Evolutionary conservation across 768 basidiomycete genomes (phyloP).

Genomic region (Auriscalpium microsporum): DNA sequence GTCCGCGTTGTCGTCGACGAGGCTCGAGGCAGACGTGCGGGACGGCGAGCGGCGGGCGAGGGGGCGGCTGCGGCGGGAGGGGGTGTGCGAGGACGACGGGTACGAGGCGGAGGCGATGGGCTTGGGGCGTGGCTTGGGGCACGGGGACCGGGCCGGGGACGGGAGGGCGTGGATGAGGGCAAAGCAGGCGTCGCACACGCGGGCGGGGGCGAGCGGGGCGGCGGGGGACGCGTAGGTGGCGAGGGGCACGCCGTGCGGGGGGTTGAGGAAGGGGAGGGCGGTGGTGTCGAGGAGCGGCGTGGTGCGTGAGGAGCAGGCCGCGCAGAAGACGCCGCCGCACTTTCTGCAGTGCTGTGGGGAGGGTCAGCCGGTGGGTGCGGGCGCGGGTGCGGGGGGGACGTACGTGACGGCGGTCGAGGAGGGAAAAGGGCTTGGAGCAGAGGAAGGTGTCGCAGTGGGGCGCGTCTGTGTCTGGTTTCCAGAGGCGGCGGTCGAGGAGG

Average conservation of each 20-base stretch:
- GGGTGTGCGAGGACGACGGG: slow-evolving; percentile 22
- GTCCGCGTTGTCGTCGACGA: neutral
- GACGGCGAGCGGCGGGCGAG: slow-evolving; percentile 13
- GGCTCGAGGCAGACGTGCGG: neutral
- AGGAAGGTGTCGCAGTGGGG: slow-evolving; percentile 64
- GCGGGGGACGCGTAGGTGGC: slow-evolving; percentile 45
- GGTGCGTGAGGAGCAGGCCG: slow-evolving; percentile 46
- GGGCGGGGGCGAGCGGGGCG: slow-evolving; percentile 47
- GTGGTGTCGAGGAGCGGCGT: slow-evolving; percentile 70
- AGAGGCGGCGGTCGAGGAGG: slow-evolving; percentile 55
- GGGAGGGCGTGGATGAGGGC: slow-evolving; percentile 60
- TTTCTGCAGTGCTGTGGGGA: slow-evolving; percentile 68
- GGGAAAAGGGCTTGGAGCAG: slow-evolving; percentile 54
- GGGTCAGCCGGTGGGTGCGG: neutral
- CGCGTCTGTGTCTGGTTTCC: slow-evolving; percentile 70
- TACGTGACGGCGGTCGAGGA: slow-evolving; percentile 72
- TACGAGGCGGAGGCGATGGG: slow-evolving; percentile 12
- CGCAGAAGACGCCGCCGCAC: slow-evolving; percentile 74
- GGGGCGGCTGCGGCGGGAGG: slow-evolving; percentile 21
- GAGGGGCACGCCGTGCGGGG: slow-evolving; percentile 61
- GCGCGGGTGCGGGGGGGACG: slow-evolving; percentile 21
- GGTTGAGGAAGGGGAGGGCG: slow-evolving; percentile 58
- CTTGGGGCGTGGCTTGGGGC: slow-evolving; percentile 22
- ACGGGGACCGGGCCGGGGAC: slow-evolving; percentile 30
- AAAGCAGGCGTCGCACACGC: slow-evolving; percentile 73